phyloP scores from a whole-genome alignment of 306 rosid species.

The Sesbania bispinosa region DNA sequence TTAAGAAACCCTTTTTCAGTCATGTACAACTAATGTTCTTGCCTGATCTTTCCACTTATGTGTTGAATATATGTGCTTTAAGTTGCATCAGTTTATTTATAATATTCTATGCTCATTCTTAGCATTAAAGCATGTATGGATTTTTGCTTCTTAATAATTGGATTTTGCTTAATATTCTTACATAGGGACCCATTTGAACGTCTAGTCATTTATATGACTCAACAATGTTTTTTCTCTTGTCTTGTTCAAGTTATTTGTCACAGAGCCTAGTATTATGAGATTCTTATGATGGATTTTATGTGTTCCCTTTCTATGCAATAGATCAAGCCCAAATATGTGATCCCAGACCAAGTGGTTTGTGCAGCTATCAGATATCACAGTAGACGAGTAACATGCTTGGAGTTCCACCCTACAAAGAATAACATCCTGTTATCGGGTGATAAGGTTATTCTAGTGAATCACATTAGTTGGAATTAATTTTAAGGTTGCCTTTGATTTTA shows the following conservation, averaged over 20 bases:
- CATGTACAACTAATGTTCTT: neutral
- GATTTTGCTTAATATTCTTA: neutral
- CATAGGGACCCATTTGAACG: neutral
- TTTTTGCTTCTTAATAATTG: too few species aligned
- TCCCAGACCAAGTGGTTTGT: conserved; percentile 79
- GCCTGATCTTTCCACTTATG: too few species aligned
- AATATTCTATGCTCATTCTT: neutral
- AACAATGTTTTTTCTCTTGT: neutral
- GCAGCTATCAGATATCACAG: conserved; percentile 94
- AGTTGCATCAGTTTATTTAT: neutral
- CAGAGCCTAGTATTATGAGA: neutral
- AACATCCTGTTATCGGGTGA: conserved; percentile 89
- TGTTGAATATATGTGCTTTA: neutral
- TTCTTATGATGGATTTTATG: neutral
- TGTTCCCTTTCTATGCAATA: conserved; percentile 27
- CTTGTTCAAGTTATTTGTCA: neutral
- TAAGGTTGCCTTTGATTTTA: conserved; percentile 5
- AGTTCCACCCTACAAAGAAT: conserved; percentile 91
- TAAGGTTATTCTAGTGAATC: conserved; percentile 49
- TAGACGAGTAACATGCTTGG: conserved; percentile 81
- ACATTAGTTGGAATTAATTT: neutral
- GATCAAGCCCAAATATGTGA: conserved; percentile 78
- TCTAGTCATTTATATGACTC: neutral
- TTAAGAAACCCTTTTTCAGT: neutral
- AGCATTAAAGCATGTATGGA: neutral